A percentile compares a stretch with the other conserved stretches of the same genome.
Conservation (phyloP, 345 rosid species). For the Erysimum cheiranthoides region DNA sequence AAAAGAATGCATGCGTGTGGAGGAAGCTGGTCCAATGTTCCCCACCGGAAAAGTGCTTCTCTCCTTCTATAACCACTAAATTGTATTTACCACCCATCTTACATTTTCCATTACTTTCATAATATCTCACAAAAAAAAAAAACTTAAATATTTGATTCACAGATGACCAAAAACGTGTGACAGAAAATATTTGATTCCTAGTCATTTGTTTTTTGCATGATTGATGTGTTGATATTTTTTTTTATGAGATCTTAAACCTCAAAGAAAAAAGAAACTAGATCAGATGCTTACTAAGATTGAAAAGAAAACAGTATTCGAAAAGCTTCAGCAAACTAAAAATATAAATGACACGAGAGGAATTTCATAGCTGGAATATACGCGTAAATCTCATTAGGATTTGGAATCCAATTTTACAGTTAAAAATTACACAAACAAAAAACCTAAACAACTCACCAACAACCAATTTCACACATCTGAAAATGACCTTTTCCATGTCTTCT, state of each 20-base stretch:
- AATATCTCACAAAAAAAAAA: background rate
- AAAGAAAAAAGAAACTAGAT: background rate
- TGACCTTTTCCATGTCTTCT: background rate
- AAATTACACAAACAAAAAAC: background rate
- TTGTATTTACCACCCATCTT: constrained; percentile 6
- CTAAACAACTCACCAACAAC: background rate
- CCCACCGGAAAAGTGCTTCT: constrained; percentile 33
- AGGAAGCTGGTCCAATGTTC: constrained; percentile 43
- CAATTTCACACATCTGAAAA: background rate
- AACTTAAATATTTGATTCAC: too few species aligned
- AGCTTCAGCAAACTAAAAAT: background rate
- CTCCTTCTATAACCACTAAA: constrained; percentile 23
- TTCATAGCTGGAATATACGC: background rate
- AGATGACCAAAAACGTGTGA: background rate
- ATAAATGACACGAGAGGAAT: background rate
- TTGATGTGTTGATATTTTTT: background rate
- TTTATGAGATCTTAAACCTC: background rate
- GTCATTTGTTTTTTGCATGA: background rate
- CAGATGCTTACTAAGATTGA: background rate
- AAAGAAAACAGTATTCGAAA: background rate
- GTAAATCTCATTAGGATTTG: background rate
- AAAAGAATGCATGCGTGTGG: constrained; percentile 45
- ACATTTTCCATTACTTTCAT: constrained; percentile 22
- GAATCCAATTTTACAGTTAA: background rate
- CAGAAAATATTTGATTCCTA: background rate